phyloP scores from a whole-genome alignment of 148 eudicot species.

The Diospyros lotus region DNA sequence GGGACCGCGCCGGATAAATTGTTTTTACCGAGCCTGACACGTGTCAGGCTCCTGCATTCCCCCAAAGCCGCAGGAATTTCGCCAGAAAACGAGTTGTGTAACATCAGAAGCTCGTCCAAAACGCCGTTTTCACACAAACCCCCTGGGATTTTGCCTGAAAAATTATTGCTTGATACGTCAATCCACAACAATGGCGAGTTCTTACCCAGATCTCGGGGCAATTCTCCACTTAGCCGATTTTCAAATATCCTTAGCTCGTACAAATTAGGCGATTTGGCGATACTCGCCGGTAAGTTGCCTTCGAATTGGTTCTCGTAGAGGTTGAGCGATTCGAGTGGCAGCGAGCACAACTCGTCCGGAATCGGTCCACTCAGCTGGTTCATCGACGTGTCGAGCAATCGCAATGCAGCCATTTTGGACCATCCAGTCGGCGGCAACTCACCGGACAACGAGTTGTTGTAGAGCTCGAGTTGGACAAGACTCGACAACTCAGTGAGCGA shows the following conservation, averaged over 20 bases:
- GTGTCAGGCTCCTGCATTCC: constrained; percentile 37
- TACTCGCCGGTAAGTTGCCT: constrained; percentile 42
- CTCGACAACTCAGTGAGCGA: constrained; percentile 47
- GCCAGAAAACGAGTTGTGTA: constrained; percentile 50
- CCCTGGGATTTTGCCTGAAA: constrained; percentile 42
- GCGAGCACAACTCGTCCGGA: constrained; percentile 43
- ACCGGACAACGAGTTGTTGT: constrained; percentile 46
- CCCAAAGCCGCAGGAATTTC: constrained; percentile 43
- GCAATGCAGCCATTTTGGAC: constrained; percentile 35
- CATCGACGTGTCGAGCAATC: constrained; percentile 50
- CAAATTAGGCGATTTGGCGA: constrained; percentile 51
- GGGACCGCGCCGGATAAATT: constrained; percentile 52
- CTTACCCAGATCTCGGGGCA: constrained; percentile 51
- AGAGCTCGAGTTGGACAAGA: constrained; percentile 50
- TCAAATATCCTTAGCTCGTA: constrained; percentile 50
- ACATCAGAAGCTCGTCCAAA: constrained; percentile 37
- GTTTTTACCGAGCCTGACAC: constrained; percentile 44
- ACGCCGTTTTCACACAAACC: constrained; percentile 41
- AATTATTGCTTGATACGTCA: constrained; percentile 45
- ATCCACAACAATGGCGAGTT: constrained; percentile 46
- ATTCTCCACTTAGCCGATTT: constrained; percentile 41
- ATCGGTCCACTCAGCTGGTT: constrained; percentile 44
- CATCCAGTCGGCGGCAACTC: constrained; percentile 56
- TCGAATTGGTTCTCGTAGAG: constrained; percentile 43
- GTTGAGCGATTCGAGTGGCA: constrained; percentile 55